These are phyloP conservation scores for Nidularia pulvinata DNA, from an alignment of 768 basidiomycete genomes.

Conservation along the genomic window DNA sequence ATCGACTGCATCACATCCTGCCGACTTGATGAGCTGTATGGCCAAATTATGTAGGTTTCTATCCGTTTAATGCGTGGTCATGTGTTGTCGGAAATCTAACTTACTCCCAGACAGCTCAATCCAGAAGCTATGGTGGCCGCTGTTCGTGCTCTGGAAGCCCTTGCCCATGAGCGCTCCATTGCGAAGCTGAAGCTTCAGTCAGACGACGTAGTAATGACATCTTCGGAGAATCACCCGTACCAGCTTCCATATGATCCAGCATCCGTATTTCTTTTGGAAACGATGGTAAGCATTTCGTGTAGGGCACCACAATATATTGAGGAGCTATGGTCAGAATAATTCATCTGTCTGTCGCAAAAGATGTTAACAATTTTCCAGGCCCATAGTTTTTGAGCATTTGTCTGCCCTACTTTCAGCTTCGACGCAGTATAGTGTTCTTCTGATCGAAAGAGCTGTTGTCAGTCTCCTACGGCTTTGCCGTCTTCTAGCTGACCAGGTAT, in stretches of 20 bases:
- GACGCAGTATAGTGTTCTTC: conserved; percentile 81
- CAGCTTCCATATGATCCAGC: conserved; percentile 93
- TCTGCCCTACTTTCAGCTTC: conserved; percentile 78
- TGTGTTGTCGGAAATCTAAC: neutral
- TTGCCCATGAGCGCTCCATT: conserved; percentile 91
- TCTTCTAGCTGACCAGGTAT: conserved; percentile 78
- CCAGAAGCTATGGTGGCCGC: conserved; percentile 82
- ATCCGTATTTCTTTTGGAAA: conserved; percentile 92
- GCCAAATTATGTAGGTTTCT: conserved; percentile 80
- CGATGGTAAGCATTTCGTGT: conserved; percentile 88
- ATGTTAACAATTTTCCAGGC: conserved; percentile 49
- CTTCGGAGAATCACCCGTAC: conserved; percentile 30
- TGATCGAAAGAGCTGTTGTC: conserved; percentile 94
- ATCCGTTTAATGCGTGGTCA: neutral
- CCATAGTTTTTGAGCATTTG: conserved; percentile 92
- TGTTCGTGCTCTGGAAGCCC: conserved; percentile 82
- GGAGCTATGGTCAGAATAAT: conserved; percentile 76
- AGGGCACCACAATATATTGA: conserved; percentile 78
- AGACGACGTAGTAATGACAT: conserved; percentile 44
- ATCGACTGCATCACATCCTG: conserved; percentile 96
- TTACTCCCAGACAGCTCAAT: conserved; percentile 63
- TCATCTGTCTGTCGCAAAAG: too few species aligned
- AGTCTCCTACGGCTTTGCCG: conserved; percentile 83
- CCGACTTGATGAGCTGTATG: conserved; percentile 91
- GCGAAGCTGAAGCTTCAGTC: conserved; percentile 70